Conservation (phyloP, 495 filamentous ascomycete genomes). For the Echria macrotheca region DNA sequence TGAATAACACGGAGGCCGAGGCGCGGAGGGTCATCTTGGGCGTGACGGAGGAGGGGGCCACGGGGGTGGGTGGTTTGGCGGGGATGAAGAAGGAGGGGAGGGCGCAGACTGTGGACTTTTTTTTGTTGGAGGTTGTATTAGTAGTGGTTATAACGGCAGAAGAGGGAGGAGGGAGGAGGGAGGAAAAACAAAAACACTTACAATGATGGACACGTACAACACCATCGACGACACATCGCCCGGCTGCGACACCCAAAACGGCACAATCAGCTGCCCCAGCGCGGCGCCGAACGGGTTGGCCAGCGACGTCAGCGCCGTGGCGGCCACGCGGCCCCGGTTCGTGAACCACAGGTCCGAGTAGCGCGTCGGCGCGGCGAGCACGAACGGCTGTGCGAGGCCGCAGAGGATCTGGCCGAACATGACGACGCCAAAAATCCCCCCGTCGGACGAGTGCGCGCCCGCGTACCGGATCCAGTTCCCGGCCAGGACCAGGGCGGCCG, state of each 20-base stretch:
- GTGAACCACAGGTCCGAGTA: slow-evolving; percentile 97
- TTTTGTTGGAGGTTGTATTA: too few relatives aligned
- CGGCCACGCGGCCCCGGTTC: slow-evolving; percentile 71
- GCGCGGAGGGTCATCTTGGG: slow-evolving; percentile 47
- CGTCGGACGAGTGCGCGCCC: slow-evolving; percentile 54
- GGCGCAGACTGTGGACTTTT: slow-evolving; percentile 63
- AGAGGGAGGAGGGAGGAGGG: slow-evolving; percentile 9
- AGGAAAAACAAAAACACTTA: too few relatives aligned
- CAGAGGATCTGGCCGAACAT: slow-evolving; percentile 95
- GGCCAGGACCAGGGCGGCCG: slow-evolving; percentile 65
- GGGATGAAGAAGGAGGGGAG: slow-evolving; percentile 87
- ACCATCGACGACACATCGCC: slow-evolving; percentile 75
- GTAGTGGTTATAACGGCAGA: slow-evolving; percentile 7
- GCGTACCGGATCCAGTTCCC: slow-evolving; percentile 95
- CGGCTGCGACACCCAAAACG: slow-evolving; percentile 59
- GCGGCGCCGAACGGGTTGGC: slow-evolving; percentile 88
- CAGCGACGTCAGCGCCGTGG: slow-evolving; percentile 78
- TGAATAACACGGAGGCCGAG: slow-evolving; percentile 45
- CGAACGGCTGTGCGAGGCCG: slow-evolving; percentile 87
- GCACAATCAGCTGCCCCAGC: slow-evolving; percentile 77
- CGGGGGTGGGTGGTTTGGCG: slow-evolving; percentile 67
- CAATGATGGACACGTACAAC: slow-evolving; percentile 80
- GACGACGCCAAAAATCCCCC: slow-evolving; percentile 62
- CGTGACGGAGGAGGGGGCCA: slow-evolving; percentile 38
- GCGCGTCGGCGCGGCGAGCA: slow-evolving; percentile 79